phyloP scores from a whole-genome alignment of 805 yeast species.

The Torulaspora indica region DNA sequence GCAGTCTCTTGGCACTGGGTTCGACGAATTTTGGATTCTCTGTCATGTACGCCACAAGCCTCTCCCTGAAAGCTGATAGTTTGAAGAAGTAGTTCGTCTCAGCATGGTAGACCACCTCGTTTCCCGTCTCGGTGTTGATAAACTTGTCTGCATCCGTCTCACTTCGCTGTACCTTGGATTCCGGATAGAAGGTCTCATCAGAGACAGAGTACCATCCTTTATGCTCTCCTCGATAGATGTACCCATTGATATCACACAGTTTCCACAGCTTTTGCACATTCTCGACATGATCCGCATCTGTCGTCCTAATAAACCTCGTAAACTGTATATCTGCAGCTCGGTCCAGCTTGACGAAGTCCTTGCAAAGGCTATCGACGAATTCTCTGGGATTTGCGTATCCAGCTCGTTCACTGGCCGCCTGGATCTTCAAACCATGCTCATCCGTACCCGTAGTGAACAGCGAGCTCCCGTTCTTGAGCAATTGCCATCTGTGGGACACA shows the following conservation, averaged over 20 bases:
- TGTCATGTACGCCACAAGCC: slow-evolving; percentile 47
- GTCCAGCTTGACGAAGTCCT: slow-evolving; percentile 63
- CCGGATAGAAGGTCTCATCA: slow-evolving; percentile 93
- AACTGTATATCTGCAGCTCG: slow-evolving; percentile 50
- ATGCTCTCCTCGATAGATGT: slow-evolving; percentile 77
- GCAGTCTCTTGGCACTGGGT: slow-evolving; percentile 55
- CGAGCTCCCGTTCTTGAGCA: slow-evolving; percentile 42
- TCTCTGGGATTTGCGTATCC: slow-evolving; percentile 48
- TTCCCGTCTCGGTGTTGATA: slow-evolving; percentile 59
- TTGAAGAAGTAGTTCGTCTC: slow-evolving; percentile 88
- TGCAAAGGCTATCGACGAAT: slow-evolving; percentile 68
- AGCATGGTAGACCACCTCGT: slow-evolving; percentile 65
- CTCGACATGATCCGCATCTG: slow-evolving; percentile 69
- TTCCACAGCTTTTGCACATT: slow-evolving; percentile 73
- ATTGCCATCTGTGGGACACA: slow-evolving; percentile 68
- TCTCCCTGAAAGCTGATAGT: slow-evolving; percentile 54
- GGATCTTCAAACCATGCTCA: slow-evolving; percentile 93
- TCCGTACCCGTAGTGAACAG: slow-evolving; percentile 88
- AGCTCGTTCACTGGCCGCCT: slow-evolving; percentile 65
- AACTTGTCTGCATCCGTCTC: slow-evolving; percentile 25
- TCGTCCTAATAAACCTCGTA: slow-evolving; percentile 84
- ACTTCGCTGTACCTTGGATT: slow-evolving; percentile 53
- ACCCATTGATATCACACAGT: slow-evolving; percentile 51
- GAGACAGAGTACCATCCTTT: slow-evolving; percentile 92
- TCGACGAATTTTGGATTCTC: slow-evolving; percentile 54